Evolutionary conservation across 2,329 filamentous ascomycete genomes (phyloP), one percentile per base, ranked within the genome.

Genomic region (Esteya vermicola): DNA sequence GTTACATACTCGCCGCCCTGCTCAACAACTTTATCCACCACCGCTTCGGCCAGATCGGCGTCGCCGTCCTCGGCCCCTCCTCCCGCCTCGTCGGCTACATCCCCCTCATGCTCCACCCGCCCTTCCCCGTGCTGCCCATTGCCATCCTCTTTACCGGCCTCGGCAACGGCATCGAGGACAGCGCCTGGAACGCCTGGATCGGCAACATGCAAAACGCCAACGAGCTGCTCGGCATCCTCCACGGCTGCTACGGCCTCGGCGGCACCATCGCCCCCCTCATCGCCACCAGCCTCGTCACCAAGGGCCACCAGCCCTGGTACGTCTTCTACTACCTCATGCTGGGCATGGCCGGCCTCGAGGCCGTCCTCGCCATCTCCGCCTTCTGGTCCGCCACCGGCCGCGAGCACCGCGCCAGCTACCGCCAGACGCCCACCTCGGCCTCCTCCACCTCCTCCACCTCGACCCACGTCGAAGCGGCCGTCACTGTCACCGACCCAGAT

Each of bases 301-400:
- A 74, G 47, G 73, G 61, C 0, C 48, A 60, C 4, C 52, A 79
- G 38, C 62, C 63, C 0, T 91, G 84, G 84, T 85, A 78, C 50
- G 64, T 64, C 10, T 88, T 81, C 56, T 89, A 84, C 57, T 85
- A 85, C 52, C 59, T 85, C 41, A 81, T 86, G 76, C 67, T 81
- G 33, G 73, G 60, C 10, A 55, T 72, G 36, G 67, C 74, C 0
- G 61, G 56, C 1, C 46, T 80, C 21, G 78, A 84, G 51, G 54
- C 80, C 7, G 39, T 59, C 4, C 58, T 67, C 3, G 68, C 67
- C 1, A 52, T 62, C 2, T 48, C 58, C 18, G 66, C 74, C 2
- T 88, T 88, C 55, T 81, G 80, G 77, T 52, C 47, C 5, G 73
- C 73, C 19, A 77, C 69, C 0, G 79, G 67, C 3, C 58, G 58